phyloP scores from a whole-genome alignment of 306 rosid species.

The Medicago lupulina region DNA sequence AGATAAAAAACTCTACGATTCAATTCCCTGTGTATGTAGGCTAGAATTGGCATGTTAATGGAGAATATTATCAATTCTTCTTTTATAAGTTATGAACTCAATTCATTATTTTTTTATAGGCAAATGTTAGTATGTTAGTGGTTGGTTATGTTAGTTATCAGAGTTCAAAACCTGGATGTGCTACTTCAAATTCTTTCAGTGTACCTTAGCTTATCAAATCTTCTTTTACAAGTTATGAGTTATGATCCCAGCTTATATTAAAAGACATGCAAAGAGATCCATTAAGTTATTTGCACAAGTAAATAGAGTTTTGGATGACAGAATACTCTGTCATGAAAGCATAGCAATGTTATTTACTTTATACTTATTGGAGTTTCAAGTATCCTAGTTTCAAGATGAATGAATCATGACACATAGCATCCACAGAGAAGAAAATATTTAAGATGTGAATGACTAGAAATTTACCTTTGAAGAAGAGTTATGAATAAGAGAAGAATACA shows the following conservation, averaged over 20 bases:
- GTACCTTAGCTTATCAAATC: background rate
- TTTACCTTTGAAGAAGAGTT: constrained; percentile 54
- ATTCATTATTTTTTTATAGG: background rate
- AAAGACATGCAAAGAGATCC: constrained; percentile 39
- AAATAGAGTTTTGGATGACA: constrained; percentile 14
- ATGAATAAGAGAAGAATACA: constrained; percentile 30
- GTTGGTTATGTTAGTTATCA: background rate
- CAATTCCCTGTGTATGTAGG: constrained; percentile 15
- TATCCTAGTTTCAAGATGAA: constrained; percentile 22
- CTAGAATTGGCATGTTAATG: constrained; percentile 28
- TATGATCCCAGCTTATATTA: constrained; percentile 9
- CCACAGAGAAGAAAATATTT: constrained; percentile 13
- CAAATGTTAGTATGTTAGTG: background rate
- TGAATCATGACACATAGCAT: constrained; percentile 25
- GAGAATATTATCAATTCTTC: constrained; percentile 30
- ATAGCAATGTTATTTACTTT: constrained; percentile 32
- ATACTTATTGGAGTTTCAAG: constrained; percentile 20
- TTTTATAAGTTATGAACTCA: background rate
- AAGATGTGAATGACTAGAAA: constrained; percentile 34
- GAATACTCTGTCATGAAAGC: constrained; percentile 28
- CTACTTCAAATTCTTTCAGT: background rate
- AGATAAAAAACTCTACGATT: constrained; percentile 7
- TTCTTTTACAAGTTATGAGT: constrained; percentile 23
- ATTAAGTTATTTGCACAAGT: constrained; percentile 28
- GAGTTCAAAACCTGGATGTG: background rate